Evolutionary conservation across 129 eudicot species (phyloP).

Genomic region (Lactuca sativa): DNA sequence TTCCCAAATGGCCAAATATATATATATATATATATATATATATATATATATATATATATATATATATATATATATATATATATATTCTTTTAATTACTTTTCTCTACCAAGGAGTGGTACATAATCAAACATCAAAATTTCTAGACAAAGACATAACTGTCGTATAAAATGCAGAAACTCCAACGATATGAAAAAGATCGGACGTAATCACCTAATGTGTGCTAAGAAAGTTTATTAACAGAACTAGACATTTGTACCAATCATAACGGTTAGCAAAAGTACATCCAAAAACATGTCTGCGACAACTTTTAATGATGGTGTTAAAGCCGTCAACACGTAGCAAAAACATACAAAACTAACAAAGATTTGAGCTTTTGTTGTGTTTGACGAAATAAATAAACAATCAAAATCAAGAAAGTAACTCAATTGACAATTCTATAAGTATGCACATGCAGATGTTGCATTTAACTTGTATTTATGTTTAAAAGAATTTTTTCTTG

Average conservation of each 20-base stretch:
- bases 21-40: too few species aligned
- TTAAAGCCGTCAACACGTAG: constrained; percentile 10
- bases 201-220: too few species aligned
- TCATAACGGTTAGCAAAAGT: background rate
- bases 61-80: too few species aligned
- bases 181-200: background rate
- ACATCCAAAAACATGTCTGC: constrained; percentile 3
- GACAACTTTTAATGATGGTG: constrained; percentile 4
- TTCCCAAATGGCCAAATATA: too few species aligned
- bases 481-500: background rate
- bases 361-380: constrained; percentile 15
- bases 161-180: background rate
- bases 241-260: background rate
- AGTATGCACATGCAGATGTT: constrained; percentile 30
- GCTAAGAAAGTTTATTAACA: too few species aligned
- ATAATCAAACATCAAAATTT: background rate
- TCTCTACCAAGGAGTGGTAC: background rate
- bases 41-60: too few species aligned
- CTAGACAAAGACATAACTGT: background rate
- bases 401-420: constrained; percentile 32
- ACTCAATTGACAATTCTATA: constrained; percentile 28
- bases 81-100: background rate
- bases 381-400: constrained; percentile 9
- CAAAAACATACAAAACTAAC: constrained; percentile 7
- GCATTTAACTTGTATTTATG: background rate